Conservation (phyloP, 371 early-diverging fungal genomes). For the Mucor circinelloides region DNA sequence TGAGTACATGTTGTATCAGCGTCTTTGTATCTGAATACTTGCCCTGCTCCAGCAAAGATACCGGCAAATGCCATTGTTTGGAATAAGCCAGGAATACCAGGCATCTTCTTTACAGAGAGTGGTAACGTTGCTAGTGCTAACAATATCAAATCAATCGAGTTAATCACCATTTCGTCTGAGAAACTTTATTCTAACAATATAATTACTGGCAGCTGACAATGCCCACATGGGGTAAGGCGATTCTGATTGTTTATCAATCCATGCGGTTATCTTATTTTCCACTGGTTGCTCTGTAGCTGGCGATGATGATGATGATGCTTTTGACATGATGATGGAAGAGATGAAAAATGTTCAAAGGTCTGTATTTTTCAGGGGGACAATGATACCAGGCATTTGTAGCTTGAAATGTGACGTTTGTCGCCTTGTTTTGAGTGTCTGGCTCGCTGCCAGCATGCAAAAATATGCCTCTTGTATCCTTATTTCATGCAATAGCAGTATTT, state of each 20-base stretch:
- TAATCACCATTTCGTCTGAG: background rate
- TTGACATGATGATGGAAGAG: slow-evolving; percentile 18
- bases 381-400: background rate
- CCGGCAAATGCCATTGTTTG: slow-evolving; percentile 44
- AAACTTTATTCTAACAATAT: background rate
- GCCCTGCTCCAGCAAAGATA: slow-evolving; percentile 55
- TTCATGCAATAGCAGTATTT: background rate
- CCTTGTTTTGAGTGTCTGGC: background rate
- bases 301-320: background rate
- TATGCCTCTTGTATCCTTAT: background rate
- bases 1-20: background rate
- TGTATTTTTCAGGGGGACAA: slow-evolving; percentile 6
- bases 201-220: slow-evolving; percentile 43
- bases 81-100: slow-evolving; percentile 47
- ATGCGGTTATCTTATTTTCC: slow-evolving; percentile 16
- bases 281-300: background rate
- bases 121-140: slow-evolving; percentile 44
- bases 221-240: slow-evolving; percentile 50
- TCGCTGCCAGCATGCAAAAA: background rate
- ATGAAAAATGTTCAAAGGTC: background rate
- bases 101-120: slow-evolving; percentile 30
- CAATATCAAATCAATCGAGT: background rate
- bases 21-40: slow-evolving; percentile 1
- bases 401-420: background rate
- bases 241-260: slow-evolving; percentile 44